A percentile compares a stretch with the other conserved stretches of the same genome.
Evolutionary conservation across 257 asterid genomes (phyloP).

Genomic region (Dorcoceras hygrometricum): DNA sequence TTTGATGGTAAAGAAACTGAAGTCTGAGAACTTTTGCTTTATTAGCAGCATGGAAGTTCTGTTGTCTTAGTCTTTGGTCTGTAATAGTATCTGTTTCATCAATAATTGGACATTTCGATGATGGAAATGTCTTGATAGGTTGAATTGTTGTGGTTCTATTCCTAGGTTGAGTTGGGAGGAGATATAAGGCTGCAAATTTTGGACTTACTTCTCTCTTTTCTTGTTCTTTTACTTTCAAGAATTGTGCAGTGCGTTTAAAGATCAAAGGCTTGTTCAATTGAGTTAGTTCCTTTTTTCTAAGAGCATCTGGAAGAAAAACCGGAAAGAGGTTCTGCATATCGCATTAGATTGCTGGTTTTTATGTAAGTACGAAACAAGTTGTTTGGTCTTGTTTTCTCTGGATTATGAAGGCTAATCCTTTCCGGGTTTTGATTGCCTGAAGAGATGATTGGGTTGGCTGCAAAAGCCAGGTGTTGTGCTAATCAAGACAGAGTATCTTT

Average conservation of each 20-base stretch:
- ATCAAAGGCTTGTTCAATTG: neutral
- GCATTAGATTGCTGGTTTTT: neutral
- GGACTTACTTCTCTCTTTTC: neutral
- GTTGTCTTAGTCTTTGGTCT: conserved; percentile 9
- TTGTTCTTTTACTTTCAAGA: conserved; percentile 16
- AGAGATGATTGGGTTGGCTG: neutral
- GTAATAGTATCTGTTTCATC: neutral
- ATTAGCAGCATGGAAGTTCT: conserved; percentile 5
- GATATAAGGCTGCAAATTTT: neutral
- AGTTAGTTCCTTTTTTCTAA: neutral
- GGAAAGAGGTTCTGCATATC: neutral
- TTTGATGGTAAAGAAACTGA: neutral
- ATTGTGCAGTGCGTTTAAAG: neutral
- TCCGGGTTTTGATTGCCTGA: conserved; percentile 14
- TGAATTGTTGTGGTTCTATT: conserved; percentile 22
- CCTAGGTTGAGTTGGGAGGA: conserved; percentile 6
- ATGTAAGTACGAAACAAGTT: neutral
- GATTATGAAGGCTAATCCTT: conserved; percentile 14
- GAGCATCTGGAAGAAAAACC: conserved; percentile 8
- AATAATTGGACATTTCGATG: neutral
- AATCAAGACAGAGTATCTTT: conserved; percentile 7
- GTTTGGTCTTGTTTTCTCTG: conserved; percentile 6
- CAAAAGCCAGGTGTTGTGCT: neutral
- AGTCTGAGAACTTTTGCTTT: conserved; percentile 15
- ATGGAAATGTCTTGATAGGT: neutral